Evolutionary conservation across 2,329 filamentous ascomycete species (phyloP), one percentile per base, ranked within the genome.

Genomic region (Epichloe uncinata): DNA sequence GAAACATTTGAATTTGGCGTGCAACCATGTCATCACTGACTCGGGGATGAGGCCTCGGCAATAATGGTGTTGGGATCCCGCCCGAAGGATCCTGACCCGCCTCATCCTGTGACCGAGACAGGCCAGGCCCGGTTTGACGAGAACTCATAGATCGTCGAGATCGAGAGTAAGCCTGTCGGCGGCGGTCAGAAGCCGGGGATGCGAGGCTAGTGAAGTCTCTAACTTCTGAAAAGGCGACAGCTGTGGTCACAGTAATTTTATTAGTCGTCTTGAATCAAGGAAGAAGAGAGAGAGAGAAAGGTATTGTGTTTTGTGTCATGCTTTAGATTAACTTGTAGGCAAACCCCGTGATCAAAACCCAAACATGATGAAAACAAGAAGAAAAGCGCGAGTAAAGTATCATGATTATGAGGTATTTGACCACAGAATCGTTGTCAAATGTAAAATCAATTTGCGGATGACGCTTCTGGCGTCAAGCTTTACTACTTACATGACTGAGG

Each of bases 1-100:
- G 70, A 34, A 73, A 56, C 5, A 75, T 49, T 56, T 78, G 75
- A 13, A 70, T 62, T 11, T 66, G 64, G 15, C 71, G 65, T 16
- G 70, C 48, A 8, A 65, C 58, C 16, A 58, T 58, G 12, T 71
- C 69, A 2, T 66, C 61, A 30, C 48, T 55, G 13, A 48, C 51
- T 20, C 48, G 52, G 15, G 48, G 51, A 16, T 47, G 41, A 13
- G 26, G 33, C 22, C 47, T 41, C 18, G 46, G 34, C 15, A 36
- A 11, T 18, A 36, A 11, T 40, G 42, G 26, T 13, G 49, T 16
- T 43, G 38, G 33, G 6, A 16, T 45, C 33, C 45, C 44, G 18
- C 18, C 42, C 4, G 8, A 22, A 40, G 49, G 11, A 49, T 34
- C n/a, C 16, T 38, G 34, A 22, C 4, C 9, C 49, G 54, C 55